Evolutionary conservation across 139 green algal genomes (phyloP).

Genomic region (Chlorella sorokiniana): DNA sequence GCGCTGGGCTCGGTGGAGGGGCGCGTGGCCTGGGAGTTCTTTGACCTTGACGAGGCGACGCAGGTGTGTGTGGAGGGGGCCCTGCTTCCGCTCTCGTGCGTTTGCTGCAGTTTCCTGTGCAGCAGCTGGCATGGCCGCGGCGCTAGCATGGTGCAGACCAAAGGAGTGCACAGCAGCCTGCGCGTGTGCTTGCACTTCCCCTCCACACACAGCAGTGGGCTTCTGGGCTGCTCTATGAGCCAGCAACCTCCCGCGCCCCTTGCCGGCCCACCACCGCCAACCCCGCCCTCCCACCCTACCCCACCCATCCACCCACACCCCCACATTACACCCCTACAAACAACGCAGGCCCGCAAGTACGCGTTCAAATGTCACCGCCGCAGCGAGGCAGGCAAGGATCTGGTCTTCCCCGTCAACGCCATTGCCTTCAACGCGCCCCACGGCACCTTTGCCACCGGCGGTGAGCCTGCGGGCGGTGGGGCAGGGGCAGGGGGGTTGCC

Average conservation of each 20-base stretch:
- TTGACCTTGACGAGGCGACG: slow-evolving; percentile 57
- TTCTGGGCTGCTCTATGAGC: no score
- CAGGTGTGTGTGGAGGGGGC: slow-evolving; percentile 1
- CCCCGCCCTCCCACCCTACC: no score
- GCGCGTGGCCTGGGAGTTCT: slow-evolving; percentile 88
- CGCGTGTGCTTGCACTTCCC: no score
- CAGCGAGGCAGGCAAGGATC: slow-evolving; percentile 60
- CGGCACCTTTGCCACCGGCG: slow-evolving; percentile 93
- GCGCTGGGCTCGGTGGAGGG: slow-evolving; percentile 85
- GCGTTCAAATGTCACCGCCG: slow-evolving; percentile 93
- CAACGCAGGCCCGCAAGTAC: slow-evolving; percentile 77
- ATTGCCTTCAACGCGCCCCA: slow-evolving; percentile 79
- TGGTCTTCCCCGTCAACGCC: slow-evolving; percentile 86
- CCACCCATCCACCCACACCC: not conserved
- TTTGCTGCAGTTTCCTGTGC: no score
- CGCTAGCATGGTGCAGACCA: no score
- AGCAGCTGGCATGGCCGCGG: no score
- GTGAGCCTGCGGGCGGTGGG: slow-evolving; percentile 5
- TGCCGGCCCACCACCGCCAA: no score
- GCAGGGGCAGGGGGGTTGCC: no score
- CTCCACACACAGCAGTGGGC: no score
- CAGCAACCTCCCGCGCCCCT: no score
- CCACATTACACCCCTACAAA: not conserved
- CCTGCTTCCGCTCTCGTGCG: no score
- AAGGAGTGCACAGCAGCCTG: no score